These are phyloP conservation scores for Rhynchospora breviuscula DNA, from an alignment of 176 grass and related monocot species.

Conservation along the genomic window DNA sequence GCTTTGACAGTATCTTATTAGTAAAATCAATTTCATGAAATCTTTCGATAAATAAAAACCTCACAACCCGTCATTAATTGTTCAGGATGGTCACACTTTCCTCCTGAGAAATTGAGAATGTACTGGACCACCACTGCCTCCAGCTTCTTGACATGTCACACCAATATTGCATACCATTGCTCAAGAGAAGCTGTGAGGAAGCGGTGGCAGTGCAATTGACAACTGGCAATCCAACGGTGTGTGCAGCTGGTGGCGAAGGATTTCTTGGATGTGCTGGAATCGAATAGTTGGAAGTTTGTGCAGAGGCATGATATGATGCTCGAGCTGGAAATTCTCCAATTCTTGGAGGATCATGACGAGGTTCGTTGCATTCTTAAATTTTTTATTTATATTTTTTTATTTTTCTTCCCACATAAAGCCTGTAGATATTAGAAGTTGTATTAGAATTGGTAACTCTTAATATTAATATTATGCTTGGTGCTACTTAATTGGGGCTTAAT, in stretches of 20 bases:
- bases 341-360: constrained; percentile 49
- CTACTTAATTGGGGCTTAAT: not conserved
- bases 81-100: not conserved
- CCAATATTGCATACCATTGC: constrained; percentile 50
- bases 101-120: constrained; percentile 30
- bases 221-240: constrained; percentile 32
- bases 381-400: not conserved
- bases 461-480: not conserved
- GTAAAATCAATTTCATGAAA: not conserved
- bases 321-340: constrained; percentile 39
- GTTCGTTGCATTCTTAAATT: constrained; percentile 10
- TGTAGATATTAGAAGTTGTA: not conserved
- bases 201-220: constrained; percentile 44
- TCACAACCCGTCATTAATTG: not conserved
- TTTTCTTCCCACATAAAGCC: not conserved
- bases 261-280: constrained; percentile 37
- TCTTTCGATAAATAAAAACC: not conserved
- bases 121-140: constrained; percentile 37
- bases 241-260: constrained; percentile 49
- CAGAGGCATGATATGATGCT: constrained; percentile 40
- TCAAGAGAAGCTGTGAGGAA: constrained; percentile 54
- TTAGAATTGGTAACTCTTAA: not conserved
- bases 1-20: not conserved
- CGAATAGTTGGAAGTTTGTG: constrained; percentile 61
- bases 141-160: constrained; percentile 60